Conservation (phyloP, 2,329 filamentous ascomycete genomes). For the Epichloe aotearoae region DNA sequence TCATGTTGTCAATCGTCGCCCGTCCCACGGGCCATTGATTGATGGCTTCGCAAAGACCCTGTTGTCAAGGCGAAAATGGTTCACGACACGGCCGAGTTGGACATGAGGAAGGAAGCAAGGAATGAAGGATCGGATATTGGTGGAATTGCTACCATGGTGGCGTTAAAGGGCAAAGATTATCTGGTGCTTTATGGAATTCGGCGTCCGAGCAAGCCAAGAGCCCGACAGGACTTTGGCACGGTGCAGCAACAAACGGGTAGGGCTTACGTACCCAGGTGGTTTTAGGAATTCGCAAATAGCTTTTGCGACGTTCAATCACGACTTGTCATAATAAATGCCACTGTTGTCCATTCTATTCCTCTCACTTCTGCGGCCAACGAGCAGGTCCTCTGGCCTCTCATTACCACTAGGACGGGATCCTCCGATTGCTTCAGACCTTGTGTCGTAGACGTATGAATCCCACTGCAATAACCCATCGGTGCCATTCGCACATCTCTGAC, state of each 20-base stretch:
- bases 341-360: neutral
- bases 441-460: no score
- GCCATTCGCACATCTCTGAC: no score
- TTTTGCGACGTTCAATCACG: neutral
- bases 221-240: neutral
- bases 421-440: no score
- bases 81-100: neutral
- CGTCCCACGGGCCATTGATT: neutral
- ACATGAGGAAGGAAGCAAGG: neutral
- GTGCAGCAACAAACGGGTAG: neutral
- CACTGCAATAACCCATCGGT: no score
- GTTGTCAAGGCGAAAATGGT: neutral
- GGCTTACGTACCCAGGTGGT: neutral
- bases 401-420: no score
- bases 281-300: neutral
- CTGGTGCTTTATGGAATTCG: neutral
- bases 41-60: neutral
- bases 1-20: neutral
- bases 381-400: no score
- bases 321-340: neutral
- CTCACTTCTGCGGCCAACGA: neutral
- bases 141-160: neutral
- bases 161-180: conserved; percentile 1
- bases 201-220: neutral
- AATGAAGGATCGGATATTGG: neutral